Evolutionary conservation across 1,139 yeast genomes (phyloP).

Genomic region (Debaryomyces robertsiae): DNA sequence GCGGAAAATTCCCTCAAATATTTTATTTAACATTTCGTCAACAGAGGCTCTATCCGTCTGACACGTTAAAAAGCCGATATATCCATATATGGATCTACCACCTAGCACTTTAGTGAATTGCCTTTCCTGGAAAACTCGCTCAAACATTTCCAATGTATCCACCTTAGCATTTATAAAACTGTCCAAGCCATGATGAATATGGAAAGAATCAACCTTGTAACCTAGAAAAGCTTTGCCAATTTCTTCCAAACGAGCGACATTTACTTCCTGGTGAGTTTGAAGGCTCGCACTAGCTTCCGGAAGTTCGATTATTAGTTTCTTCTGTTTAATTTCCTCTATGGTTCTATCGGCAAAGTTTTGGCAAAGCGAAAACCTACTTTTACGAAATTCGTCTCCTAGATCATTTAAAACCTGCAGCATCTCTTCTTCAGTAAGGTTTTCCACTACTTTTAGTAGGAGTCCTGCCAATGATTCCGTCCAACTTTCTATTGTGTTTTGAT

Average conservation of each 20-base stretch:
- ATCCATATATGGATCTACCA: conserved; percentile 1
- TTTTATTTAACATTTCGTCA: neutral
- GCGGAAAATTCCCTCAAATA: conserved; percentile 3
- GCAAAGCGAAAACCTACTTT: conserved; percentile 7
- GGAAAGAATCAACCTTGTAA: conserved; percentile 13
- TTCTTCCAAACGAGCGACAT: neutral
- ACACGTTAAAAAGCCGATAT: conserved; percentile 2
- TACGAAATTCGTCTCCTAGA: conserved; percentile 13
- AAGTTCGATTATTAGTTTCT: neutral
- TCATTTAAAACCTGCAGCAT: conserved; percentile 13
- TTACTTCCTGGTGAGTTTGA: neutral
- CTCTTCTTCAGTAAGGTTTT: conserved; percentile 19
- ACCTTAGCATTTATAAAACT: conserved; percentile 17
- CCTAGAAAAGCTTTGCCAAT: conserved; percentile 16
- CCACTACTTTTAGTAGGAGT: conserved; percentile 17
- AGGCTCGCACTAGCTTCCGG: neutral
- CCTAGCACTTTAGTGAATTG: neutral
- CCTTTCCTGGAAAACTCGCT: conserved; percentile 5
- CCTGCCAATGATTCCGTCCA: conserved; percentile 18
- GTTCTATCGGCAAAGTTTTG: conserved; percentile 3
- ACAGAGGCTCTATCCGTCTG: neutral
- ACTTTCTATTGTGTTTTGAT: conserved; percentile 11
- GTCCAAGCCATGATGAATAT: conserved; percentile 16
- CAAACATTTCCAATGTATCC: conserved; percentile 13
- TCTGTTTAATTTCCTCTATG: conserved; percentile 2